Percentiles rank a stretch among this genome's conserved stretches.
Evolutionary conservation across 1,284 basidiomycete genomes (phyloP).

Genomic region (Heterobasidion parviporum): DNA sequence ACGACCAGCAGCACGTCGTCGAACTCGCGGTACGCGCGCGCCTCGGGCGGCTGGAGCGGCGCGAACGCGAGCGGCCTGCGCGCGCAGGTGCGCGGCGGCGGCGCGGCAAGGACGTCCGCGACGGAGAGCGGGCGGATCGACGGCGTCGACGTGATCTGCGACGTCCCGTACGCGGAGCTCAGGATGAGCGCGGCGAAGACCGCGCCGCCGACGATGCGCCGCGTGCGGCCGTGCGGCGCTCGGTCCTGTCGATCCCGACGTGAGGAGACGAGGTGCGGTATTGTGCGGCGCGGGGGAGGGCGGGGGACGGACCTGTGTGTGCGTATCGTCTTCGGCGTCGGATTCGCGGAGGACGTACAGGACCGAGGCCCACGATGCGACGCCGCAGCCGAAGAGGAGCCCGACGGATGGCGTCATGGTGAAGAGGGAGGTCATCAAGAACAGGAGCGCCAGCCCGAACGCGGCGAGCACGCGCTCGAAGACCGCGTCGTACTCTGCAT

Average conservation of each 20-base stretch:
- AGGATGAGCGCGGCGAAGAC: constrained; percentile 4
- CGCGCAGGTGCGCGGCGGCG: constrained; percentile 8
- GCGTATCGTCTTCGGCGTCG: no score
- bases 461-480: constrained; percentile 13
- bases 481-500: constrained; percentile 13
- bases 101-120: constrained; percentile 2
- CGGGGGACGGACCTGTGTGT: no score
- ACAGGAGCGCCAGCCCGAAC: constrained; percentile 9
- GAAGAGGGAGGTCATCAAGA: constrained; percentile 9
- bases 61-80: constrained; percentile 16
- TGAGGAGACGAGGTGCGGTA: no score
- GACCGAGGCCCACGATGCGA: background rate
- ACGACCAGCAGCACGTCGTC: constrained; percentile 35
- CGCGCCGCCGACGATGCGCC: constrained; percentile 4
- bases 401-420: constrained; percentile 4
- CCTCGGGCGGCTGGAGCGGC: constrained; percentile 4
- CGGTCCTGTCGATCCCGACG: no score
- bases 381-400: constrained; percentile 11
- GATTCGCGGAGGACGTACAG: no score
- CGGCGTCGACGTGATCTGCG: background rate
- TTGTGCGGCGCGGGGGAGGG: no score
- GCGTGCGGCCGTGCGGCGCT: background rate
- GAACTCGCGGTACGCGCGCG: constrained; percentile 27
- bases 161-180: constrained; percentile 4
- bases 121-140: background rate